Percentiles rank a stretch among this genome's conserved stretches.
These are phyloP conservation scores for Debaryomyces sp. DNA, from an alignment of 1,139 yeast genomes.

Conservation along the genomic window DNA sequence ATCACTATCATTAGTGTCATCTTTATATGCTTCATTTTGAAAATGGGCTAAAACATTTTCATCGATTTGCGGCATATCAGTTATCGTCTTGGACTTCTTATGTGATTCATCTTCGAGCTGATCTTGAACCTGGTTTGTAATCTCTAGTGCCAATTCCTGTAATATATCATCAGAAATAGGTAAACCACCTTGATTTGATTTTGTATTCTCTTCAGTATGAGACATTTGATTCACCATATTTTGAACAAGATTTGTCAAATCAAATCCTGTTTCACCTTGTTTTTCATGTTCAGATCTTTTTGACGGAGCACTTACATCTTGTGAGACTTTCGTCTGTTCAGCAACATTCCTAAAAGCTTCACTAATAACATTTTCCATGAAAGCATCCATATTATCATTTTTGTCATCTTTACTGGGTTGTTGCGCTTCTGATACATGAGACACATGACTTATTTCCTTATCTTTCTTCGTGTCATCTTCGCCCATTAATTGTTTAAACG, in stretches of 20 bases:
- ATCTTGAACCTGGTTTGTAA: constrained; percentile 37
- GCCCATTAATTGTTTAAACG: constrained; percentile 19
- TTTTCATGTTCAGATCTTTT: constrained; percentile 1
- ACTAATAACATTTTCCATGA: constrained; percentile 34
- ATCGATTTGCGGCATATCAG: constrained; percentile 38
- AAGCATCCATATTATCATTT: constrained; percentile 19
- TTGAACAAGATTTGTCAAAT: constrained; percentile 25
- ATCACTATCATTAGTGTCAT: constrained; percentile 14
- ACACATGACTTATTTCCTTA: not conserved
- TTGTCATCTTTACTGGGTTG: constrained; percentile 11
- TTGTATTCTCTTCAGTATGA: constrained; percentile 9
- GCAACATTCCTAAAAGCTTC: constrained; percentile 38
- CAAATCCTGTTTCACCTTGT: constrained; percentile 13
- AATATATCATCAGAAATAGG: constrained; percentile 27
- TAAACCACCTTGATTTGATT: constrained; percentile 13
- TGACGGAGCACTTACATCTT: constrained; percentile 6
- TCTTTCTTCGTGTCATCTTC: constrained; percentile 1
- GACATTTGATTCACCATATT: constrained; percentile 24
- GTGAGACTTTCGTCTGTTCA: constrained; percentile 7
- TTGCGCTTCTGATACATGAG: not conserved
- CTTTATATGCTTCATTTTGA: constrained; percentile 38
- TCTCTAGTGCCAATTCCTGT: constrained; percentile 37
- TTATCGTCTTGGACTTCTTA: constrained; percentile 15
- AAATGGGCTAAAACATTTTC: constrained; percentile 43
- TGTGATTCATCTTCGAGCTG: constrained; percentile 20